Base-by-base conservation (phyloP, 2,329 filamentous ascomycete genomes). In the Colletotrichum chlorophyti region DNA sequence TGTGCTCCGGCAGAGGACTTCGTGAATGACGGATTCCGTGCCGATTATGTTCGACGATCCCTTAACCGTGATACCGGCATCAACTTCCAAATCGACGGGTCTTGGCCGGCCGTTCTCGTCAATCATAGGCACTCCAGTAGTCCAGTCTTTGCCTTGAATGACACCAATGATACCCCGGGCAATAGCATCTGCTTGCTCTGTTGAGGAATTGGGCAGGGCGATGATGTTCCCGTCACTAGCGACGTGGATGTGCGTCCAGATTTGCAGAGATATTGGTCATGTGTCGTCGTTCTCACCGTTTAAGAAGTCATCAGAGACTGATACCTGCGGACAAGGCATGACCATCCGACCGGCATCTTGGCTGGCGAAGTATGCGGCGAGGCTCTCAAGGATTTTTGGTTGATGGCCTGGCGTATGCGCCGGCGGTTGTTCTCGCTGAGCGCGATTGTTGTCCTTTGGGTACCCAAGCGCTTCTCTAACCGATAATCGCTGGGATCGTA, bases 341-440 rank as follows among this genome's bases (percentile, higher is more conserved):
- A 8, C 11, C 21, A 7, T 23, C n/a, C 31, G 14, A 12, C 9
- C 37, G 17, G 6, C 11, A 29, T 37, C 26, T 12, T 37, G 31
- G 4, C 29, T 37, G 2, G 46, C 14, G 26, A 55, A 27, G 4
- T n/a, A 42, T 9, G 53, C 12, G 6, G 46, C 92, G 0, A 95
- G 93, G 58, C 80, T 81, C 50, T 75, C 71, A 88, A 94, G 79
- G 21, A 83, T 74, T 43, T 91, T 90, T 40, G 88, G 79, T 34
- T 7, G 49, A 12, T 38, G 26, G 8, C 57, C 27, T 1, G 62
- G 54, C 10, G 52, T 53, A 24, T 65, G 64, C 7, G 62, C 62
- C 12, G 64, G 64, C 24, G 62, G 64, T 15, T 53, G 41, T 7
- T 60, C 46, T 37, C 24, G 29, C 8, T 29, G 17, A n/a, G 15